phyloP scores from a whole-genome alignment of 352 stramenopile genomes.

The Pythium sukuiense region DNA sequence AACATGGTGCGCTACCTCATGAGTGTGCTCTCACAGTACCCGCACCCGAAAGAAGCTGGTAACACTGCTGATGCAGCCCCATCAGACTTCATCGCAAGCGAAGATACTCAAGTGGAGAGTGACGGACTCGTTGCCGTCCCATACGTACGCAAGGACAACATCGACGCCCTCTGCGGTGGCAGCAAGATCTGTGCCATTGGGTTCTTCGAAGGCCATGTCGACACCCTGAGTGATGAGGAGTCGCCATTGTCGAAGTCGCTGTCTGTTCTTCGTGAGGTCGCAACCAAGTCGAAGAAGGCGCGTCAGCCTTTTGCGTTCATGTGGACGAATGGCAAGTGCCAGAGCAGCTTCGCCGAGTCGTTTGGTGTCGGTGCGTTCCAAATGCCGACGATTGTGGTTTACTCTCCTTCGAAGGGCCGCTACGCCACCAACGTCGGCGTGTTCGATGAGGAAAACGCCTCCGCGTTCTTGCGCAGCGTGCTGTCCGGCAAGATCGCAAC shows the following conservation, averaged over 20 bases:
- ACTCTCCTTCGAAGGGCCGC: slow-evolving; percentile 69
- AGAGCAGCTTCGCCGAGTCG: slow-evolving; percentile 61
- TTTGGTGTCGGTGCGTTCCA: slow-evolving; percentile 74
- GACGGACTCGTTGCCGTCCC: slow-evolving; percentile 31
- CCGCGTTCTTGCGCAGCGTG: slow-evolving; percentile 62
- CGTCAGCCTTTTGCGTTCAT: slow-evolving; percentile 71
- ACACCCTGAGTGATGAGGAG: slow-evolving; percentile 40
- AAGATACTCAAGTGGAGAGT: slow-evolving; percentile 13
- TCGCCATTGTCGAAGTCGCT: slow-evolving; percentile 47
- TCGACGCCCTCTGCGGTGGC: slow-evolving; percentile 48
- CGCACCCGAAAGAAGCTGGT: slow-evolving; percentile 34
- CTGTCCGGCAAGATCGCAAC: slow-evolving; percentile 66
- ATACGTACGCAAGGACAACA: slow-evolving; percentile 56
- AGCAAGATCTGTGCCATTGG: slow-evolving; percentile 78
- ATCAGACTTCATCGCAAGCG: slow-evolving; percentile 15
- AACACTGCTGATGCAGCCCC: slow-evolving; percentile 18
- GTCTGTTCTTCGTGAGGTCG: slow-evolving; percentile 43
- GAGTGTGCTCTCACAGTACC: slow-evolving; percentile 62
- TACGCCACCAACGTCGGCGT: slow-evolving; percentile 70
- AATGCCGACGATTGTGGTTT: slow-evolving; percentile 75
- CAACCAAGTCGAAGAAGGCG: slow-evolving; percentile 45
- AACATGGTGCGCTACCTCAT: slow-evolving; percentile 72
- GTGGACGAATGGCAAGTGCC: slow-evolving; percentile 77
- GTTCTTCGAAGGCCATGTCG: slow-evolving; percentile 65
- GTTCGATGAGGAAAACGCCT: slow-evolving; percentile 61